Percentiles rank a stretch among this genome's conserved stretches.
These are phyloP conservation scores for Yamadazyma songkhlaensis DNA, from an alignment of 1,139 yeast species.

Conservation along the genomic window DNA sequence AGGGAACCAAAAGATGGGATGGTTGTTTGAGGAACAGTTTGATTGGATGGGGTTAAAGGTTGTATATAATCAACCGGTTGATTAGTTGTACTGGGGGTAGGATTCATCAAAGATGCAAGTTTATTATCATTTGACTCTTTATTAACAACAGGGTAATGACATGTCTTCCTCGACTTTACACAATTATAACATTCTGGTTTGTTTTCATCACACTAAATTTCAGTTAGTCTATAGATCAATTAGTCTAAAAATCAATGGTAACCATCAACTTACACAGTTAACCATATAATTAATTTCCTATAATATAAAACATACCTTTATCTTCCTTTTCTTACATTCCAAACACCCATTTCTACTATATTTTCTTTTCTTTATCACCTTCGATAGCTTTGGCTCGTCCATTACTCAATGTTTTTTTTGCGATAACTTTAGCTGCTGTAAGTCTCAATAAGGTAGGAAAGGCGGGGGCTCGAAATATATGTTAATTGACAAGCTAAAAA, in stretches of 20 bases:
- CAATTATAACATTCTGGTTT: conserved; percentile 16
- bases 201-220: conserved; percentile 16
- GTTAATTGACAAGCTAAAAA: too few species aligned
- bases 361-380: conserved; percentile 12
- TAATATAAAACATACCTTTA: conserved; percentile 13
- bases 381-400: conserved; percentile 1
- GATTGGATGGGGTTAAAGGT: not conserved
- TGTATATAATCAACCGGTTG: not conserved
- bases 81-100: not conserved
- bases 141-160: conserved; percentile 6
- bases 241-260: too few species aligned
- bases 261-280: too few species aligned
- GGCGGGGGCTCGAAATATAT: too few species aligned
- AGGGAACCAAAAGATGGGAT: conserved; percentile 4
- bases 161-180: conserved; percentile 7
- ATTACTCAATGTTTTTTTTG: not conserved
- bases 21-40: not conserved
- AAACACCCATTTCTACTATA: conserved; percentile 17
- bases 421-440: conserved; percentile 1
- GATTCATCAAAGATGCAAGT: not conserved
- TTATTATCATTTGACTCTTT: not conserved
- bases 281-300: too few species aligned
- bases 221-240: conserved; percentile 6
- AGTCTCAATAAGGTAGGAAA: not conserved
- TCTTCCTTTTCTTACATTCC: conserved; percentile 16